phyloP scores from a whole-genome alignment of 225 moss, liverwort and hornwort species.

The Marchantia polymorpha region DNA sequence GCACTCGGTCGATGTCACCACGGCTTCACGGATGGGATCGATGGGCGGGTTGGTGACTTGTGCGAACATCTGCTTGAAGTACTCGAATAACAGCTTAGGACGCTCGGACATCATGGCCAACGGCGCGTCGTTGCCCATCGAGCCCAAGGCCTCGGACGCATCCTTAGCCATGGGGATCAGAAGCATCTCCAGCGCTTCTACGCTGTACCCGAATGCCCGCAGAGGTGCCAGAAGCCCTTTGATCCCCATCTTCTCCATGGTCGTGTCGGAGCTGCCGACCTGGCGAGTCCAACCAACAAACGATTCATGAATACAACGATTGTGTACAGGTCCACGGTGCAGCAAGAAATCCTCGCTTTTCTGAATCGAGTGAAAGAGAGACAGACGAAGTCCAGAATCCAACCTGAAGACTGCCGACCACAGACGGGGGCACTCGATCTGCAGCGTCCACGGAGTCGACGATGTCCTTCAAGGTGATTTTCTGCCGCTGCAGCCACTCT shows the following conservation, averaged over 20 bases:
- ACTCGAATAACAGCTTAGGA: slow-evolving; percentile 67
- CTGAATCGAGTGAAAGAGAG: neutral
- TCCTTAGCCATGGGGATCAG: slow-evolving; percentile 78
- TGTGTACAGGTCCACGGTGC: too few species aligned
- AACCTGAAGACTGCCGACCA: slow-evolving; percentile 56
- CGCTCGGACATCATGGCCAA: slow-evolving; percentile 77
- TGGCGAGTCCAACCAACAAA: neutral
- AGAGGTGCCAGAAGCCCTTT: slow-evolving; percentile 57
- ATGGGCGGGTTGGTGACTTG: slow-evolving; percentile 90
- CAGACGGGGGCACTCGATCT: slow-evolving; percentile 43
- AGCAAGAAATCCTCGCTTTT: too few species aligned
- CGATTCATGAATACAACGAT: too few species aligned
- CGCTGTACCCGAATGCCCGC: slow-evolving; percentile 75
- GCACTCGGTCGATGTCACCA: slow-evolving; percentile 86
- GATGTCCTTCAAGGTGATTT: slow-evolving; percentile 57
- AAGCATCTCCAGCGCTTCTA: slow-evolving; percentile 67
- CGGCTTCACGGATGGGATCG: slow-evolving; percentile 79
- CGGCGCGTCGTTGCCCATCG: slow-evolving; percentile 85
- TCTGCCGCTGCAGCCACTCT: slow-evolving; percentile 67
- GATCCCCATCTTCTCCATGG: slow-evolving; percentile 71
- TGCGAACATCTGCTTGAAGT: slow-evolving; percentile 88
- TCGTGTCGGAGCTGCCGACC: slow-evolving; percentile 51
- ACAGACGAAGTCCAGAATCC: too few species aligned
- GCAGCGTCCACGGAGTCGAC: slow-evolving; percentile 53
- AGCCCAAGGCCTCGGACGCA: slow-evolving; percentile 70